A percentile compares a stretch with the other conserved stretches of the same genome.
These are phyloP conservation scores for Wallacemonas collosoma DNA, from an alignment of 208 protist genomes.

Conservation along the genomic window DNA sequence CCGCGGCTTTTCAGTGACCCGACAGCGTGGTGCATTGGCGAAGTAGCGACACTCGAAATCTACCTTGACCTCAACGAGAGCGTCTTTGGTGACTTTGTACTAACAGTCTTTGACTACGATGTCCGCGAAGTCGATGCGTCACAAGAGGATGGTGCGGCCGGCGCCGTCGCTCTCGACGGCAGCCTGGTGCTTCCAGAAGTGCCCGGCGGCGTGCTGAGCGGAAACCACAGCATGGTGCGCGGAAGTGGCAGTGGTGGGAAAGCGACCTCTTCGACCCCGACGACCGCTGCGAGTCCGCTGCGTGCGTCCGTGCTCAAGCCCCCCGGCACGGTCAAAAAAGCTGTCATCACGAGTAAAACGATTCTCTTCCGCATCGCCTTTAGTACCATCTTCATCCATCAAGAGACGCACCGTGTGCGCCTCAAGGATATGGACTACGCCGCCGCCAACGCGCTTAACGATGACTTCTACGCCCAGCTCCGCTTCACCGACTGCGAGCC, in stretches of 20 bases:
- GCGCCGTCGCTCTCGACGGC: not conserved
- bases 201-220: not conserved
- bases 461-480: slow-evolving; percentile 73
- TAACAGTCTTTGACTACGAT: slow-evolving; percentile 61
- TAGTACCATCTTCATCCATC: slow-evolving; percentile 78
- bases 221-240: slow-evolving; percentile 7
- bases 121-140: slow-evolving; percentile 14
- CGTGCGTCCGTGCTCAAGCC: not conserved
- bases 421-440: slow-evolving; percentile 80
- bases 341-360: slow-evolving; percentile 27
- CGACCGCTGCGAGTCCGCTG: slow-evolving; percentile 12
- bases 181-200: slow-evolving; percentile 8
- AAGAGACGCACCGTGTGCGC: slow-evolving; percentile 56
- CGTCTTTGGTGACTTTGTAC: slow-evolving; percentile 77
- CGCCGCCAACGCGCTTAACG: slow-evolving; percentile 35
- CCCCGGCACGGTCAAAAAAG: slow-evolving; percentile 21
- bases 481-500: slow-evolving; percentile 50
- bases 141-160: slow-evolving; percentile 4
- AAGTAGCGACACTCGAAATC: slow-evolving; percentile 32
- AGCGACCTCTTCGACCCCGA: not conserved
- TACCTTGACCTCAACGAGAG: slow-evolving; percentile 50
- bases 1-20: slow-evolving; percentile 59
- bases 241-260: not conserved
- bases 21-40: slow-evolving; percentile 38
- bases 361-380: slow-evolving; percentile 72